Base-by-base conservation (phyloP, 78 protist species). In the Dictyostelium brefeldianum region DNA sequence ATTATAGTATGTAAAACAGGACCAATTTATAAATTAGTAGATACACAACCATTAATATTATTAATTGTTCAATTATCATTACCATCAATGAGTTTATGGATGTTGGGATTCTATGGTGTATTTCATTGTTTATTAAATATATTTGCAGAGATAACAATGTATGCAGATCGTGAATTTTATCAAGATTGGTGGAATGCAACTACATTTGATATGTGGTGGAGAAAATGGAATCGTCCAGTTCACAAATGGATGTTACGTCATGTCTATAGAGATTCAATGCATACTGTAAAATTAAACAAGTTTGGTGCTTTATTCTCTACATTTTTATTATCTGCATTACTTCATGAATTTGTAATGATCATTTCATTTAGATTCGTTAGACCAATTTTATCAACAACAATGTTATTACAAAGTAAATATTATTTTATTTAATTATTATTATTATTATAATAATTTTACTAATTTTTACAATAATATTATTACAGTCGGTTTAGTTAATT, bases 161-260 rank as follows among this genome's bases (percentile, higher is more conserved):
- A 73, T 64, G 97, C 96, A 4, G 97, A 96, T 54, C 47, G 97
- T 41, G 95, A 96, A 41, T 96, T 96, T 54, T 96, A 96, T 73
- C 85, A 79, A 57, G 96, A 95, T 92, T 96, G 98, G 98, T 96
- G 98, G 98, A 96, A 96, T 80, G 82, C 87, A 4, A 93, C 90
- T 62, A 89, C 91, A 3, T 81, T 87, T 59, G 97, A 95, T 75
- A 54, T 62, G 83, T 95, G 81, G 92, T 89, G 87, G 95, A 50
- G 90, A 57, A 70, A 54, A 57, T 95, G 97, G 97, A 95, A 95
- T 78, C 9, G 90, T 20, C 94, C 97, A 22, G 97, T 95, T 54
- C 87, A 95, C 64, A 81, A 81, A 51, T 95, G 95, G 95, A 77
- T 95, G 97, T 50, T 73, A 43, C 67, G 97, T 36, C 97, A 95